Percentiles rank a stretch among this genome's conserved stretches.
These are phyloP conservation scores for Amorphotheca resinae DNA, from an alignment of 495 filamentous ascomycete genomes.

Conservation along the genomic window DNA sequence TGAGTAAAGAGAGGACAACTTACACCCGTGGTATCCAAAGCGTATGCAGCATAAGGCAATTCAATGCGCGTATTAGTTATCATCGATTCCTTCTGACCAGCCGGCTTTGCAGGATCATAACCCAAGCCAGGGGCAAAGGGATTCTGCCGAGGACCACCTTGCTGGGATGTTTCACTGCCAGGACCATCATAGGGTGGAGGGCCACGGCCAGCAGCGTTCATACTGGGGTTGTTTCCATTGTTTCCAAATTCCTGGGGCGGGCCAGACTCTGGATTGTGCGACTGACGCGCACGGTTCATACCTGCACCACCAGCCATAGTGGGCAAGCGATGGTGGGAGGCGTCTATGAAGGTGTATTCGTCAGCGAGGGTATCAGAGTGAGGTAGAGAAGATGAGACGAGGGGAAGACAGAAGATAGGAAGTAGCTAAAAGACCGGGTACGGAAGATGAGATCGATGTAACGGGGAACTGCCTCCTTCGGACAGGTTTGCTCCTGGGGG, in stretches of 20 bases:
- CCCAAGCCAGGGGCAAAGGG: slow-evolving; percentile 16
- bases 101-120: slow-evolving; percentile 22
- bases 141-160: slow-evolving; percentile 1
- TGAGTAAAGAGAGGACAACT: background rate
- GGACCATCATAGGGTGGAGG: background rate
- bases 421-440: no score
- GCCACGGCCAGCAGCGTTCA: background rate
- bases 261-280: background rate
- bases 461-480: no score
- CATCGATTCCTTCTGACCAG: background rate
- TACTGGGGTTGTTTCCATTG: background rate
- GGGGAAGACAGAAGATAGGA: no score
- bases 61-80: slow-evolving; percentile 18
- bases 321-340: background rate
- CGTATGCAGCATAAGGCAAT: slow-evolving; percentile 12
- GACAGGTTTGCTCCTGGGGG: no score
- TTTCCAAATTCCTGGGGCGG: background rate
- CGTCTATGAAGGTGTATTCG: background rate
- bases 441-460: no score
- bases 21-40: background rate
- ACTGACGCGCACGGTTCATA: background rate
- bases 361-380: background rate
- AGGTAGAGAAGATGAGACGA: background rate
- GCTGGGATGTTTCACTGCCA: background rate
- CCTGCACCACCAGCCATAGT: slow-evolving; percentile 8